Conservation (phyloP, 345 rosid species). For the Rhodomyrtus tomentosa region DNA sequence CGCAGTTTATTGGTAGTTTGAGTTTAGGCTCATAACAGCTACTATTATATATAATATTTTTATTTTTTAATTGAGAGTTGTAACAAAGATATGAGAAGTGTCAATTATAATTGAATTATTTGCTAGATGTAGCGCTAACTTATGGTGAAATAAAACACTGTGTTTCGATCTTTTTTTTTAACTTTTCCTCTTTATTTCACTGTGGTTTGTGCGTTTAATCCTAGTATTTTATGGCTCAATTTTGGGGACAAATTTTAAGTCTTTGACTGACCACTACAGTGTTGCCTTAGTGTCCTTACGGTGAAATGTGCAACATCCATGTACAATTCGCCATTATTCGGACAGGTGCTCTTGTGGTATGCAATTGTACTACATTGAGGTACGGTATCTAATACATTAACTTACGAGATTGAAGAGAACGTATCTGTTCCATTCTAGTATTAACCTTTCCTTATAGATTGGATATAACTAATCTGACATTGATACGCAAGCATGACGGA, state of each 20-base stretch:
- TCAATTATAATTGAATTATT: too few species aligned
- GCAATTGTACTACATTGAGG: not conserved
- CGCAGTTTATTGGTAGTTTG: too few species aligned
- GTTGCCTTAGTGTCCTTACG: not conserved
- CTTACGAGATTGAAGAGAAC: not conserved
- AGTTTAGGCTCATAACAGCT: too few species aligned
- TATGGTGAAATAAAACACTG: too few species aligned
- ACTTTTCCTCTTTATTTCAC: too few species aligned
- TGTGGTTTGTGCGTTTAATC: too few species aligned
- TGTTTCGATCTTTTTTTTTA: too few species aligned
- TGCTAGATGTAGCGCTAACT: too few species aligned
- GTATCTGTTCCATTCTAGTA: not conserved
- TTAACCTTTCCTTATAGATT: not conserved
- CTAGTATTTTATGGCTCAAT: not conserved
- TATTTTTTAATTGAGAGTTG: too few species aligned
- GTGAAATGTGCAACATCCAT: not conserved
- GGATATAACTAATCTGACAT: not conserved
- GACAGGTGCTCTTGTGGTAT: not conserved
- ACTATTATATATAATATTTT: too few species aligned
- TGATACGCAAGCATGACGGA: not conserved
- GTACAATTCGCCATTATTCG: not conserved
- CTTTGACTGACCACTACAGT: not conserved
- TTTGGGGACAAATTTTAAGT: not conserved
- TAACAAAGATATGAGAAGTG: too few species aligned
- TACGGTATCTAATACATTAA: not conserved